A percentile compares a stretch with the other conserved stretches of the same genome.
Conservation (phyloP, 192 early-diverging fungal genomes). For the Linnemannia elongata region DNA sequence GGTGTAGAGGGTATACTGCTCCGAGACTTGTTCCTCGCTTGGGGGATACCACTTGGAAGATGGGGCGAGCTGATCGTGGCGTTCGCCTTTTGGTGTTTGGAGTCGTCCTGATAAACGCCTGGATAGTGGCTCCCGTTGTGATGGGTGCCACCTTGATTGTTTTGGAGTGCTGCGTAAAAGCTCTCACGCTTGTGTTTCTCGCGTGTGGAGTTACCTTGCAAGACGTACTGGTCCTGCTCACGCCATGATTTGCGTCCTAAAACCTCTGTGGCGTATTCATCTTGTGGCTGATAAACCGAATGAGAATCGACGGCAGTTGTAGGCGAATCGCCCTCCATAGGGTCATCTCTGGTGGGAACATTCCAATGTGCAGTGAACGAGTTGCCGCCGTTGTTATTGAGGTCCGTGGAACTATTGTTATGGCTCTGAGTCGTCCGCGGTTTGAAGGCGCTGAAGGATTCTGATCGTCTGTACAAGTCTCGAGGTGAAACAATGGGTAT, state of each 20-base stretch:
- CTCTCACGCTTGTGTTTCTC: constrained; percentile 55
- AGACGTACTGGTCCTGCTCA: constrained; percentile 30
- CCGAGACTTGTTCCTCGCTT: constrained; percentile 24
- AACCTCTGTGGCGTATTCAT: not conserved
- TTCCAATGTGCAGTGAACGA: not conserved
- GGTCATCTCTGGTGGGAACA: constrained; percentile 14
- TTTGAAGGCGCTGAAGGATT: constrained; percentile 41
- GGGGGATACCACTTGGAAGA: constrained; percentile 24
- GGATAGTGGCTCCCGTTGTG: not conserved
- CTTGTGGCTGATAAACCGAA: not conserved
- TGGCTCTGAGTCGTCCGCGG: constrained; percentile 33
- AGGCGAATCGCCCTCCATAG: constrained; percentile 14
- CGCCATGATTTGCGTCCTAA: constrained; percentile 9
- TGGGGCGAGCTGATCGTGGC: constrained; percentile 34
- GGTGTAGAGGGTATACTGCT: constrained; percentile 33
- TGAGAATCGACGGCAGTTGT: not conserved
- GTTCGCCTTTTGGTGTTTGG: constrained; percentile 9
- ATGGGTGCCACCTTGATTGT: not conserved
- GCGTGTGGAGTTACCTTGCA: constrained; percentile 10
- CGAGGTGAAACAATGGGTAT: constrained; percentile 20
- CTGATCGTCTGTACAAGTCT: constrained; percentile 42
- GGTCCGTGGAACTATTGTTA: constrained; percentile 24
- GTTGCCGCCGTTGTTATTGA: not conserved
- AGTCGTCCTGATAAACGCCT: constrained; percentile 11
- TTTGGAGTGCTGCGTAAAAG: constrained; percentile 47